phyloP scores from a whole-genome alignment of 352 stramenopile species.

The Pythium dissimile region DNA sequence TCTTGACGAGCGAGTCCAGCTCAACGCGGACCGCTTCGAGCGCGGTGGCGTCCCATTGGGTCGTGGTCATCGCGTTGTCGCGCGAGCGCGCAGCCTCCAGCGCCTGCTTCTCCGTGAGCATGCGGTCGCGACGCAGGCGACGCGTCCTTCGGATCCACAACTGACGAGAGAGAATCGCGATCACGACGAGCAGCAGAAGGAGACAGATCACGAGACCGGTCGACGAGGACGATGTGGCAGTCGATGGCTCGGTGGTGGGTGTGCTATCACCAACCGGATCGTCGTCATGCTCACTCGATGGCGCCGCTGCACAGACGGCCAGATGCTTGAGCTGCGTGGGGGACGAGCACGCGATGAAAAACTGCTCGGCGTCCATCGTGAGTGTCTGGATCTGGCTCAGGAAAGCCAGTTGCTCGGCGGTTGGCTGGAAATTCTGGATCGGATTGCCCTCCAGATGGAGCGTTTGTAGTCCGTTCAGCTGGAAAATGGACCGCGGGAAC shows the following conservation, averaged over 20 bases:
- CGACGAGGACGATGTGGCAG: neutral
- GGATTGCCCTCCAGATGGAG: constrained; percentile 6
- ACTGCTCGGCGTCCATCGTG: constrained; percentile 1
- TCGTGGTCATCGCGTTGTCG: neutral
- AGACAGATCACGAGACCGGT: neutral
- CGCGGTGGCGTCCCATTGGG: neutral
- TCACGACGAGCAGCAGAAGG: neutral
- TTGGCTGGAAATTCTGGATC: constrained; percentile 1
- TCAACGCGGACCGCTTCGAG: constrained; percentile 1
- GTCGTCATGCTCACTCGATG: neutral
- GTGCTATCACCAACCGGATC: too few relatives aligned
- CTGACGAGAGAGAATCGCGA: neutral
- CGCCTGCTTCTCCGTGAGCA: neutral
- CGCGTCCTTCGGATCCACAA: neutral
- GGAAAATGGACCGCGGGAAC: neutral
- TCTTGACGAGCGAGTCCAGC: constrained; percentile 5
- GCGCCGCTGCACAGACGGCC: neutral
- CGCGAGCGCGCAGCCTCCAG: neutral
- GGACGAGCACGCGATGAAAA: neutral
- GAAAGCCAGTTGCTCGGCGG: neutral
- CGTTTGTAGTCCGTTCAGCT: neutral
- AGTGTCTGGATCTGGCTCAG: neutral
- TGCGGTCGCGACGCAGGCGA: neutral
- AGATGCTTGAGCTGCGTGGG: neutral
- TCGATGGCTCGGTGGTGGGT: neutral